These are phyloP conservation scores for Gossypium arboreum DNA, from an alignment of 345 rosid species.

Conservation along the genomic window DNA sequence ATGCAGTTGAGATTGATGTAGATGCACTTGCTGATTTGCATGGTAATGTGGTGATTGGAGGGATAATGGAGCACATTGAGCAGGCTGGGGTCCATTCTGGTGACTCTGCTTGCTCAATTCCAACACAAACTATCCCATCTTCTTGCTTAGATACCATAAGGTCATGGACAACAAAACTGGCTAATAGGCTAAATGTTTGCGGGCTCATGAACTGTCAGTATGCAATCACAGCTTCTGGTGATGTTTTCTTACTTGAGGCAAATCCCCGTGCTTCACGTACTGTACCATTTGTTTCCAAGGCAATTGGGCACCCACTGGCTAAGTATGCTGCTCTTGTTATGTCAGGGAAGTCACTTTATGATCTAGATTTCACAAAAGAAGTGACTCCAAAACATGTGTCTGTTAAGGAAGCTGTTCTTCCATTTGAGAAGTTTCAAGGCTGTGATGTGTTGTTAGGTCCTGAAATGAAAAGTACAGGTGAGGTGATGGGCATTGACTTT, in stretches of 20 bases:
- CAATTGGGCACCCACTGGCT: slow-evolving; percentile 94
- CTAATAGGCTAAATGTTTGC: slow-evolving; percentile 75
- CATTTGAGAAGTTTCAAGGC: slow-evolving; percentile 92
- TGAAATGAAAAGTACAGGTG: slow-evolving; percentile 96
- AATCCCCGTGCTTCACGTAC: slow-evolving; percentile 98
- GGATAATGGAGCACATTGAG: slow-evolving; percentile 98
- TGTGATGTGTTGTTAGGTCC: slow-evolving; percentile 93
- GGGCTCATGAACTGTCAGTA: slow-evolving; percentile 98
- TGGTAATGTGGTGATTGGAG: slow-evolving; percentile 88
- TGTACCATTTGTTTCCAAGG: slow-evolving; percentile 94
- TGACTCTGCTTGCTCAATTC: slow-evolving; percentile 91
- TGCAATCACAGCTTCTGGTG: slow-evolving; percentile 73
- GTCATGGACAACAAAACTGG: slow-evolving; percentile 75
- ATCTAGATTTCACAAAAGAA: slow-evolving; percentile 69
- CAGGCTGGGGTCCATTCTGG: slow-evolving; percentile 99
- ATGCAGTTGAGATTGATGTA: slow-evolving; percentile 88
- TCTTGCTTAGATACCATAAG: slow-evolving; percentile 66
- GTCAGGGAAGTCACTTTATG: slow-evolving; percentile 80
- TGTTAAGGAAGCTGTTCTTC: slow-evolving; percentile 95
- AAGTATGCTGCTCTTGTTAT: slow-evolving; percentile 92
- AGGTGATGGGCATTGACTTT: slow-evolving; percentile 90
- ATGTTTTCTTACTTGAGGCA: slow-evolving; percentile 96
- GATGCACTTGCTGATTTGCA: slow-evolving; percentile 84
- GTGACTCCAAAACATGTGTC: slow-evolving; percentile 77
- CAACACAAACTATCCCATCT: slow-evolving; percentile 74